These are phyloP conservation scores for Brasilioporus rufonigricans DNA, from an alignment of 768 basidiomycete species.

Conservation along the genomic window DNA sequence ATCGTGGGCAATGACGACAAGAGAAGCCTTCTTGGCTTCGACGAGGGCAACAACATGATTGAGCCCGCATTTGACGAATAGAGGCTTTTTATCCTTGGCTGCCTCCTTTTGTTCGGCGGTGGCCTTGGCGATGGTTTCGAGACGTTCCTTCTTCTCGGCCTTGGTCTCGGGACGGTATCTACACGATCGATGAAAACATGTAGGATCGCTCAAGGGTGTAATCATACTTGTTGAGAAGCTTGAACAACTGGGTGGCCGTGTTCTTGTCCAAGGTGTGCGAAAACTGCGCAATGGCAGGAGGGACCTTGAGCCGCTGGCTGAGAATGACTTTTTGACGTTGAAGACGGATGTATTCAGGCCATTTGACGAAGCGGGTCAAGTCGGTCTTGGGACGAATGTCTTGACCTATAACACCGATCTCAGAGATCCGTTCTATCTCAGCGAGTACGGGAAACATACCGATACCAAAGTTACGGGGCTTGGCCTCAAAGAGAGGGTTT, in stretches of 20 bases:
- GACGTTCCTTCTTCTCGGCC: constrained; percentile 96
- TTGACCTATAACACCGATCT: constrained; percentile 58
- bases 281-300: constrained; percentile 98
- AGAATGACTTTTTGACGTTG: constrained; percentile 99
- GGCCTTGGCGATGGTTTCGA: constrained; percentile 72
- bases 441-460: constrained; percentile 49
- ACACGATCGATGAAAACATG: neutral
- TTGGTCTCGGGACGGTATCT: constrained; percentile 87
- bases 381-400: constrained; percentile 88
- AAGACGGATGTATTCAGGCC: constrained; percentile 98
- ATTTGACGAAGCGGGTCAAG: constrained; percentile 97
- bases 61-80: constrained; percentile 93
- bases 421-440: neutral
- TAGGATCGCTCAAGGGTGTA: neutral
- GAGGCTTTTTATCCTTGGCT: constrained; percentile 87
- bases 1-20: constrained; percentile 95
- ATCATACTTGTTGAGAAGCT: constrained; percentile 86
- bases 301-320: constrained; percentile 96
- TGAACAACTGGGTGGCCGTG: constrained; percentile 97
- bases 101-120: constrained; percentile 78
- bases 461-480: constrained; percentile 91
- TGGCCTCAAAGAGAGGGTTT: constrained; percentile 95
- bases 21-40: constrained; percentile 95
- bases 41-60: constrained; percentile 96
- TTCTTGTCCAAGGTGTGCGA: constrained; percentile 97